Base-by-base conservation (phyloP, 805 yeast species). In the Metahyphopichia silvanorum region DNA sequence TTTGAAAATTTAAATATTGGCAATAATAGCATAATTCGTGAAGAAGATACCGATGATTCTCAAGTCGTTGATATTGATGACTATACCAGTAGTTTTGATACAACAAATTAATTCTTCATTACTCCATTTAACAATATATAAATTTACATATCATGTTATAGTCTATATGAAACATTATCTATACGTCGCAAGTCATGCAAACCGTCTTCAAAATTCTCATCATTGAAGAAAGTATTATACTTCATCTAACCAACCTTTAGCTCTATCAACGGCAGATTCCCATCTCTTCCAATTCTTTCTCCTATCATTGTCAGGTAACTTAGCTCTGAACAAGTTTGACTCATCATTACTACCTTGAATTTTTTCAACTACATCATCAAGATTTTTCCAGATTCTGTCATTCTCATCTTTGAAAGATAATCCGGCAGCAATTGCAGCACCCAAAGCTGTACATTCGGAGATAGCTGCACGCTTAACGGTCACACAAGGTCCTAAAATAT, bases 341-440 rank as follows among this genome's bases (percentile, higher is more conserved):
- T 44, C 51, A 20, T 55, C 57, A 23, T 40, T 49, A 25, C 43
- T 47, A 32, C 63, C 63, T 29, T 58, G 53, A 32, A 76, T 54
- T 28, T 58, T 51, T 5, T 52, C 58, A 38, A 60, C 66, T 27
- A 85, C 83, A 38, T 88, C 96, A 32, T 75, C 81, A 40, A 88
- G 63, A 44, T 78, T 76, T 35, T 69, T 70, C 96, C 96, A 89
- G 29, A 87, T 57, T 27, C 85, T 73, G 14, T 78, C 76, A 16
- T 66, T 46, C 34, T 53, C 60, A 39, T 65, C 59, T 35, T 61
- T 60, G 10, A 77, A 63, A 11, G 76, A 65, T 49, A 88, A 65
- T 9, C 96, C 96, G 3, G 98, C 95, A 18, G 96, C 96, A 44
- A 91, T 84, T 4, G 97, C 96, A 6, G 96, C 95, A 18, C 98